Conservation (phyloP, 164 flowering plant genomes). For the Aristolochia californica region DNA sequence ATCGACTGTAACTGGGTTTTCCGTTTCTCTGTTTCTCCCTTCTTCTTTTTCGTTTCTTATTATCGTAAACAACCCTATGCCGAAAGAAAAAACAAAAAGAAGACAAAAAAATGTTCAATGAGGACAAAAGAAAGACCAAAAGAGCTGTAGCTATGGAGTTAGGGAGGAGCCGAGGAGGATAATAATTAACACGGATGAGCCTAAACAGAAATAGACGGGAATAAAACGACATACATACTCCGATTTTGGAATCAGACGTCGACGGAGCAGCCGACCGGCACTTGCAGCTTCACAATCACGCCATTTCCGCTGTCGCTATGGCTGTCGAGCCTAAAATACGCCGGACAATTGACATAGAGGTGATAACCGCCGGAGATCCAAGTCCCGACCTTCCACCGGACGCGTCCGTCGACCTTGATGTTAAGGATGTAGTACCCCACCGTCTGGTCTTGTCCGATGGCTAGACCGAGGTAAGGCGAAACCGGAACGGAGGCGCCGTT, state of each 20-base stretch:
- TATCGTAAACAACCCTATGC: too few species aligned
- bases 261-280: slow-evolving; percentile 3
- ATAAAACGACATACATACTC: not conserved
- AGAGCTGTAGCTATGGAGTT: too few species aligned
- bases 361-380: slow-evolving; percentile 14
- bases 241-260: slow-evolving; percentile 1
- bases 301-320: not conserved
- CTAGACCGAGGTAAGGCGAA: slow-evolving; percentile 8
- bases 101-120: too few species aligned
- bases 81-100: too few species aligned
- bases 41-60: too few species aligned
- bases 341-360: slow-evolving; percentile 11
- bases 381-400: slow-evolving; percentile 15
- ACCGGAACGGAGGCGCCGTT: slow-evolving; percentile 7
- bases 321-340: slow-evolving; percentile 2
- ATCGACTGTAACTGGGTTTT: too few species aligned
- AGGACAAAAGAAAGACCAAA: too few species aligned
- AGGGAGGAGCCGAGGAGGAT: too few species aligned
- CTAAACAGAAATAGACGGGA: too few species aligned
- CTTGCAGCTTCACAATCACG: slow-evolving; percentile 1
- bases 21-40: too few species aligned
- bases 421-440: not conserved
- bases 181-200: too few species aligned
- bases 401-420: slow-evolving; percentile 6
- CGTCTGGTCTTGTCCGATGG: slow-evolving; percentile 2